A percentile compares a stretch with the other conserved stretches of the same genome.
Evolutionary conservation across 75 land plant genomes (phyloP).

Genomic region (Cupressus sempervirens): DNA sequence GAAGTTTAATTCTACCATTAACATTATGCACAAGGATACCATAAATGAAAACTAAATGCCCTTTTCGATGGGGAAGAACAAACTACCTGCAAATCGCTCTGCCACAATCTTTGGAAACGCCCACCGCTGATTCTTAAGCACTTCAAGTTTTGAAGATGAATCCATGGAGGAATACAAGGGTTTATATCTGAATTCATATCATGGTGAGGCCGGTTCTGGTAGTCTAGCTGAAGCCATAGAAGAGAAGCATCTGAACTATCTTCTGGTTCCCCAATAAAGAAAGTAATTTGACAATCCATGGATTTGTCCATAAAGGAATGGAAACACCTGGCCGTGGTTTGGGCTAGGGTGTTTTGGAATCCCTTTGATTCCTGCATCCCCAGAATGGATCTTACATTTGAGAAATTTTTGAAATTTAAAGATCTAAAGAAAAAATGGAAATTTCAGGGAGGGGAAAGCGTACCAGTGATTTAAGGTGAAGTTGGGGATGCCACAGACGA

Average conservation of each 20-base stretch:
- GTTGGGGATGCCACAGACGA: too few relatives aligned
- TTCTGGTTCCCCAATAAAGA: neutral
- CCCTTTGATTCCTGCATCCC: neutral
- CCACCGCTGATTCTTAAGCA: too few relatives aligned
- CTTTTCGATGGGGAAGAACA: neutral
- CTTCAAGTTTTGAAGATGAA: neutral
- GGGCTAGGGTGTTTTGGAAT: neutral
- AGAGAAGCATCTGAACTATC: neutral
- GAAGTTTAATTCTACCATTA: too few relatives aligned
- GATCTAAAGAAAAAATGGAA: too few relatives aligned
- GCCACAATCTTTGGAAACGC: neutral
- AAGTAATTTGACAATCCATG: neutral
- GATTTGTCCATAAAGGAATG: neutral
- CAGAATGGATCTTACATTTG: neutral
- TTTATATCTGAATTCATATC: neutral
- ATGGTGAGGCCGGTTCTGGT: too few relatives aligned
- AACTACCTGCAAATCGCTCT: neutral
- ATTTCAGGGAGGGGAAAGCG: too few relatives aligned
- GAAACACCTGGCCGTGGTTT: neutral
- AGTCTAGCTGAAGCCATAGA: neutral
- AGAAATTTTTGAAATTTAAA: too few relatives aligned
- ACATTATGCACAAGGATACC: too few relatives aligned
- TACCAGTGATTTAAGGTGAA: too few relatives aligned
- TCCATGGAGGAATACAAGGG: neutral
- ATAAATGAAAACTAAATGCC: too few relatives aligned